A percentile compares a stretch with the other conserved stretches of the same genome.
Conservation (phyloP, 1,284 basidiomycete species). For the Stereum hirsutum region DNA sequence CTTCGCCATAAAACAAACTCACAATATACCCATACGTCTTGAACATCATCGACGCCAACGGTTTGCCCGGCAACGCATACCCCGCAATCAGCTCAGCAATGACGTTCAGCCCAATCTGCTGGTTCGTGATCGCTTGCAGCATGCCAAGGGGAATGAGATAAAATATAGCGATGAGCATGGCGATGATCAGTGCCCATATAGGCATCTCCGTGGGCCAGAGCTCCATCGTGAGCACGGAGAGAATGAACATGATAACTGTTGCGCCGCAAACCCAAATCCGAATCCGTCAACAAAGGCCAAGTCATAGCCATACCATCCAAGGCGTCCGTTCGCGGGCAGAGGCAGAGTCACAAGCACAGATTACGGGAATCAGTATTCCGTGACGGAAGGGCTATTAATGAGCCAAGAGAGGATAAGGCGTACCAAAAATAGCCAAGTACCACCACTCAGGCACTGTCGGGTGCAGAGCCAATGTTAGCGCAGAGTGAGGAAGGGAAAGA, state of each 20-base stretch:
- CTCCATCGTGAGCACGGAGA: constrained; percentile 61
- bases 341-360: too few species aligned
- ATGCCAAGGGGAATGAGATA: constrained; percentile 43
- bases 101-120: constrained; percentile 38
- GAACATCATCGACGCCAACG: constrained; percentile 39
- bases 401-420: constrained; percentile 1
- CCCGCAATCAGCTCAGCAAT: constrained; percentile 41
- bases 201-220: constrained; percentile 59
- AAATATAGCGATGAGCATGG: constrained; percentile 27
- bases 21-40: constrained; percentile 37
- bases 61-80: constrained; percentile 35
- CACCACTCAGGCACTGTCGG: constrained; percentile 25
- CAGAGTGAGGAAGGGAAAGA: too few species aligned
- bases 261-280: too few species aligned
- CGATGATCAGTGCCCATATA: constrained; percentile 45
- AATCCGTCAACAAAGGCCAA: too few species aligned
- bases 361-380: neutral
- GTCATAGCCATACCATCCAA: too few species aligned
- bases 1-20: constrained; percentile 7
- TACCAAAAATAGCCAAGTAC: constrained; percentile 25
- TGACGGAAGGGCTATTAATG: neutral
- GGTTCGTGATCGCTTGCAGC: constrained; percentile 44
- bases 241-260: constrained; percentile 36
- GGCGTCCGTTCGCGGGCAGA: too few species aligned
- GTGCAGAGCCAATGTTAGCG: neutral